Evolutionary conservation across 495 filamentous ascomycete species (phyloP), one percentile per base, ranked within the genome.

Genomic region (Stereocaulon alpinum): DNA sequence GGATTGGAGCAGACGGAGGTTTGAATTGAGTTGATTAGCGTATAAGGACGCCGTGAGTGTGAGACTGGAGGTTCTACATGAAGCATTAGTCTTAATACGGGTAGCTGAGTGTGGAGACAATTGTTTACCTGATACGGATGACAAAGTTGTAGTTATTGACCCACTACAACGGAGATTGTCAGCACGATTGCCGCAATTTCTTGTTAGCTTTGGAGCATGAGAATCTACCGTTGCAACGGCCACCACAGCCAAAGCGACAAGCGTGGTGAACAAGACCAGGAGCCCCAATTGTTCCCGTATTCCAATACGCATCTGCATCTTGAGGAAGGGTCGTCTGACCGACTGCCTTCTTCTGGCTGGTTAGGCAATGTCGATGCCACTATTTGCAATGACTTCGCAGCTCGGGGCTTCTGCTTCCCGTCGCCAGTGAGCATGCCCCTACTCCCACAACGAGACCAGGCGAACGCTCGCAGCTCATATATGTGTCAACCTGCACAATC

Each of bases 11-110:
- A 92, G 76, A 40, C 85, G 75, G 29, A 94, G 77, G 66, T 86
- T 86, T 51, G 85, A 83, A n/a, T 83, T 72, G 40, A 96, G 77
- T 67, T 91, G 85, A 22, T 86, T 82, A 29, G 90, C 84, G 70
- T 95, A 95, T 67, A 95, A 80, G 14, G 85, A 87, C 17, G 91
- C 91, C 2, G 88, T 88, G 52, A 95, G 79, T 30, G 85, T 72
- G 34, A 95, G 80, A 40, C 81, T 77, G 47, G 75, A 73, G 0
- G 74, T 71, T 60, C 78, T 80, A 22, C 18, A 37, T 44, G 24
- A 48, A 12, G 14, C 20, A n/a, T 24, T 51, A 29, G 51, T 18
- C 32, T 51, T 34, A 4, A 24, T 34, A 18, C 9, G 22, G 50
- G 14, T 15, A 20, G 56, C 24, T 27, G 24, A 27, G 5, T 40